phyloP scores from a whole-genome alignment of 1,284 basidiomycete genomes.

The Moesziomyces parantarcticus region DNA sequence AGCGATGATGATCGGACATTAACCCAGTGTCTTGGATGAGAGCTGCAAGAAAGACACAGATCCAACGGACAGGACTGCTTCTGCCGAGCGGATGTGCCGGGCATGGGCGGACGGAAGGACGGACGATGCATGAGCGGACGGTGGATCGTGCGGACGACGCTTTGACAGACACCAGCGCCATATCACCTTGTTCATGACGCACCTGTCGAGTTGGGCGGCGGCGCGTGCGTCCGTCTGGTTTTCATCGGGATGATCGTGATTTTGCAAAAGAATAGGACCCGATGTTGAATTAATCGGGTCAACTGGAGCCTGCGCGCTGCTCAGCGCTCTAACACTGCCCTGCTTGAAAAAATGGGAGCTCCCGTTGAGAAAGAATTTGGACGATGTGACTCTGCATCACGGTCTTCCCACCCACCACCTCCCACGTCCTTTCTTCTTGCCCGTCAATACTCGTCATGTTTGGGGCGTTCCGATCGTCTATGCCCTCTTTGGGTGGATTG shows the following conservation, averaged over 20 bases:
- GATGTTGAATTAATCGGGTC: too few relatives aligned
- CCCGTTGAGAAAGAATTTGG: neutral
- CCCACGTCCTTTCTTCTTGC: neutral
- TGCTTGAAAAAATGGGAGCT: neutral
- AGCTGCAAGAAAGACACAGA: neutral
- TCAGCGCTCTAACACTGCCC: slow-evolving; percentile 3
- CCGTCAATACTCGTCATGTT: too few relatives aligned
- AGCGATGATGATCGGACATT: neutral
- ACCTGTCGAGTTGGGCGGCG: neutral
- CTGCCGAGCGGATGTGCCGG: slow-evolving; percentile 9
- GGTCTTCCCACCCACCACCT: neutral
- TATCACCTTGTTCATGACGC: slow-evolving; percentile 12
- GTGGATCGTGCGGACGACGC: neutral
- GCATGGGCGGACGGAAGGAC: neutral
- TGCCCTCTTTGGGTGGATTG: slow-evolving; percentile 77
- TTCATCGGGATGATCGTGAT: neutral
- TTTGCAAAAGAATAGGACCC: too few relatives aligned
- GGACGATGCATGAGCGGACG: neutral
- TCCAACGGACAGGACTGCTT: slow-evolving; percentile 13
- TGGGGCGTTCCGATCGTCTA: slow-evolving; percentile 76
- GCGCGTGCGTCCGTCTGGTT: neutral
- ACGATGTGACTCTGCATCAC: slow-evolving; percentile 1
- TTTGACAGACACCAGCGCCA: slow-evolving; percentile 23
- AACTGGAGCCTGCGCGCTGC: too few relatives aligned
- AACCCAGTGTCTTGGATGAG: slow-evolving; percentile 1